Conservation (phyloP, 768 basidiomycete genomes). For the Udeniomyces megalosporus region DNA sequence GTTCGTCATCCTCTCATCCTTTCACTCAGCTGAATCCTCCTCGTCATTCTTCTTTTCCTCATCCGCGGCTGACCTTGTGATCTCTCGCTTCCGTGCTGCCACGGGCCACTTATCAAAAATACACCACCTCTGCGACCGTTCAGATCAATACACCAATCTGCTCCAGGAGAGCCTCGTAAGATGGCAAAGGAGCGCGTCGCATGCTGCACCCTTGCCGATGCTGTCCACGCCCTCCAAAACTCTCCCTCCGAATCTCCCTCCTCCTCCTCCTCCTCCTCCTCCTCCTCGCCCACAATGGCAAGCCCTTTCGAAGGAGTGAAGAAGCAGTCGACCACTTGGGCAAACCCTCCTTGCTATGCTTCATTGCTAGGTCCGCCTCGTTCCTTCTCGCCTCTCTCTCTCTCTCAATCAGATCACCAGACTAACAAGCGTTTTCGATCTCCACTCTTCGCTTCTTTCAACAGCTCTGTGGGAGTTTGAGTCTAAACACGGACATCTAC, state of each 20-base stretch:
- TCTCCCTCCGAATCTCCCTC: too few relatives aligned
- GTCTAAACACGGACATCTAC: not conserved
- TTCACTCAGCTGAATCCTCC: not conserved
- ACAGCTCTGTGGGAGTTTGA: constrained; percentile 15
- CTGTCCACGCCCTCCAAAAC: too few relatives aligned
- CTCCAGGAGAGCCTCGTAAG: not conserved
- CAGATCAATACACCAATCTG: not conserved
- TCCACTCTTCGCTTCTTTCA: not conserved
- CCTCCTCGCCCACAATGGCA: too few relatives aligned
- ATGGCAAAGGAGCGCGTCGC: not conserved
- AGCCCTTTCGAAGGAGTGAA: constrained; percentile 49
- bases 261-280: too few relatives aligned
- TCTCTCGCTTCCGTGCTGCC: not conserved
- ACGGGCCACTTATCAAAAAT: too few relatives aligned
- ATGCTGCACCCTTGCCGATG: too few relatives aligned
- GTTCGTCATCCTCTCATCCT: not conserved
- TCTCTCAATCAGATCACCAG: not conserved
- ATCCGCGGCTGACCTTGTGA: not conserved
- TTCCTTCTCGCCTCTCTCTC: too few relatives aligned
- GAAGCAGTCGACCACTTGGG: constrained; percentile 60
- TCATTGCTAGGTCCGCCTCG: constrained; percentile 46
- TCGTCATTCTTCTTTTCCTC: not conserved
- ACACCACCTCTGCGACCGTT: too few relatives aligned
- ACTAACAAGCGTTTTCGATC: too few relatives aligned
- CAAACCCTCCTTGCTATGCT: constrained; percentile 60